Evolutionary conservation across 2,329 filamentous ascomycete species (phyloP).

Genomic region (Aureobasidium musti): DNA sequence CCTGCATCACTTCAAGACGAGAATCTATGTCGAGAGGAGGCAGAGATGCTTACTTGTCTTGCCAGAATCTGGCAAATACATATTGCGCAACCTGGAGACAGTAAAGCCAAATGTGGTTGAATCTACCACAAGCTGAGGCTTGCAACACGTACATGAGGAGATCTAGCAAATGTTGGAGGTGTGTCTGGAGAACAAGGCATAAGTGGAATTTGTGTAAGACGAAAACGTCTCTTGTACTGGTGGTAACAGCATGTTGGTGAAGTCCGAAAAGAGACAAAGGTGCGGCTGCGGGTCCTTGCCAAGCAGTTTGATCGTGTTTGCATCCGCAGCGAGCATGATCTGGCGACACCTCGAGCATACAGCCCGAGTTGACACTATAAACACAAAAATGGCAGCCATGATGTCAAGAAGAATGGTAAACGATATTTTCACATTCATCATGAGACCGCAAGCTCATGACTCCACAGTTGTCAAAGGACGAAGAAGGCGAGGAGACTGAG

Average conservation of each 20-base stretch:
- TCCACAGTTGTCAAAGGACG: conserved; percentile 85
- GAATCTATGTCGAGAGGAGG: neutral
- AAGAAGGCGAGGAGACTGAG: conserved; percentile 88
- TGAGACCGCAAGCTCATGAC: conserved; percentile 22
- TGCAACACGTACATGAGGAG: neutral
- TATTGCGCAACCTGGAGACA: neutral
- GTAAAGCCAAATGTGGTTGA: neutral
- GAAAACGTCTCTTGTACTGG: neutral
- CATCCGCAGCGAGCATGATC: conserved; percentile 2
- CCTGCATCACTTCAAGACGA: no score
- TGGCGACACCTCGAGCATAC: conserved; percentile 1
- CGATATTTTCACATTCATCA: conserved; percentile 19
- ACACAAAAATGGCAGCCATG: conserved; percentile 28
- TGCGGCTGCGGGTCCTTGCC: conserved; percentile 3
- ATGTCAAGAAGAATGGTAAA: conserved; percentile 47
- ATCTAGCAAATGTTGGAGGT: neutral
- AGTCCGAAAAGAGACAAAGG: conserved; percentile 19
- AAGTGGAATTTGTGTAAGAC: neutral
- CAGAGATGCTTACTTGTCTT: neutral
- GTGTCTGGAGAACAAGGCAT: neutral
- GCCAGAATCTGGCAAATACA: neutral
- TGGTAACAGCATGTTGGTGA: neutral
- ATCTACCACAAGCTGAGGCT: neutral
- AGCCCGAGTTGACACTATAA: neutral
- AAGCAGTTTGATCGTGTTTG: conserved; percentile 25